A percentile compares a stretch with the other conserved stretches of the same genome.
phyloP scores from a whole-genome alignment of 176 grass and related monocot genomes.

The Luzula sylvatica region DNA sequence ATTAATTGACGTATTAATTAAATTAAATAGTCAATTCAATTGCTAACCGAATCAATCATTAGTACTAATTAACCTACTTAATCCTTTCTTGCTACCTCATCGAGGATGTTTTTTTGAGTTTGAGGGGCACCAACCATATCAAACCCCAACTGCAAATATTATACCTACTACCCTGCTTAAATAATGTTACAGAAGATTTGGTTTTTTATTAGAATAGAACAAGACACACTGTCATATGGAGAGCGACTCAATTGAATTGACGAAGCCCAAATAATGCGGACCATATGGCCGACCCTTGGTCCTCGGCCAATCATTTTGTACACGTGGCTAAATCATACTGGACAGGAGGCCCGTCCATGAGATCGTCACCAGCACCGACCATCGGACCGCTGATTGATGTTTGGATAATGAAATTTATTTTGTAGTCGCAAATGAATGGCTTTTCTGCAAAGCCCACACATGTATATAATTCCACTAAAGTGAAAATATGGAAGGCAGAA shows the following conservation, averaged over 20 bases:
- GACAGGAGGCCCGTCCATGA: background rate
- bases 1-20: no score
- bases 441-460: no score
- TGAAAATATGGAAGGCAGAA: background rate
- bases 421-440: no score
- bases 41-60: no score
- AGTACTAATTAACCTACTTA: no score
- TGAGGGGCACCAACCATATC: no score
- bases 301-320: background rate
- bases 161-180: no score
- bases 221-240: constrained; percentile 7
- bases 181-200: background rate
- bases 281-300: background rate
- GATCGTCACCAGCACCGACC: background rate
- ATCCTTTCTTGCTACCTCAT: no score
- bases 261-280: background rate
- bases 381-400: constrained; percentile 17
- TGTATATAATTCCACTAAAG: background rate
- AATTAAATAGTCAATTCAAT: no score
- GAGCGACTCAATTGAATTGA: constrained; percentile 1
- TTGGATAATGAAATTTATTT: no score
- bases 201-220: background rate
- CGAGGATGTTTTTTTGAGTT: no score
- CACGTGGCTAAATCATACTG: background rate
- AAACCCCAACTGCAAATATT: no score